Base-by-base conservation (phyloP, 2,329 filamentous ascomycete species). In the Epichloe festucae region DNA sequence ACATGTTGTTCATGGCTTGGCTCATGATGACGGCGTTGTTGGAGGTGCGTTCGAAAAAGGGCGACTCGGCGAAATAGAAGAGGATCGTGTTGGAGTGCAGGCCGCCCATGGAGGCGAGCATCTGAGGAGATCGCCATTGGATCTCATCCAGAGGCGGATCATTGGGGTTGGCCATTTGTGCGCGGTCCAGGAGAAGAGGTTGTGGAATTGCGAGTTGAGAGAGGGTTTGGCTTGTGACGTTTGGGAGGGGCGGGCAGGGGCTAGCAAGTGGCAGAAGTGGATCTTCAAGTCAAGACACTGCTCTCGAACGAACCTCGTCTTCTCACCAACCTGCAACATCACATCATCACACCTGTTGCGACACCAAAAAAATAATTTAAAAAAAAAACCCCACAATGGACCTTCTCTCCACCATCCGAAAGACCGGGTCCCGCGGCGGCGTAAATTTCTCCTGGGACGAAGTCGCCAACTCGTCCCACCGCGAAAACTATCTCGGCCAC, bases 371-470 rank as follows among this genome's bases (percentile, higher is more conserved):
- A 31, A 31, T 4, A 11, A 31, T 8, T 1, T 2, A 10, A 31
- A 1, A 10, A 3, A 31, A 10, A 4, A 23, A 2, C 1, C 23
- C 27, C 48, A 52, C 54, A 52, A 96, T 98, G 93, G 93, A 98
- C 77, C 79, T 98, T 51, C 81, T 97, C 51, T 87, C 90, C 54
- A 89, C 87, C 42, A 85, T 98, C 55, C 88, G 90, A 63, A 97
- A 98, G 71, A 72, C 76, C 17, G 91, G 95, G 67, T 93, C 89
- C 61, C 85, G 93, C 58, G 93, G 93, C 63, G 93, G 93, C 64
- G 86, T 86, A 68, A 89, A 96, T 68, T 98, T 98, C 73, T 90
- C 84, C 70, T 97, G 93, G 93, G 87, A 91, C 58, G 89, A 96
- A 59, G 91, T 98, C 63, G 85, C 91, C 65, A 82, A 76, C 57